Evolutionary conservation across 1,284 basidiomycete species (phyloP).

Genomic region (Dichomitus squalens): DNA sequence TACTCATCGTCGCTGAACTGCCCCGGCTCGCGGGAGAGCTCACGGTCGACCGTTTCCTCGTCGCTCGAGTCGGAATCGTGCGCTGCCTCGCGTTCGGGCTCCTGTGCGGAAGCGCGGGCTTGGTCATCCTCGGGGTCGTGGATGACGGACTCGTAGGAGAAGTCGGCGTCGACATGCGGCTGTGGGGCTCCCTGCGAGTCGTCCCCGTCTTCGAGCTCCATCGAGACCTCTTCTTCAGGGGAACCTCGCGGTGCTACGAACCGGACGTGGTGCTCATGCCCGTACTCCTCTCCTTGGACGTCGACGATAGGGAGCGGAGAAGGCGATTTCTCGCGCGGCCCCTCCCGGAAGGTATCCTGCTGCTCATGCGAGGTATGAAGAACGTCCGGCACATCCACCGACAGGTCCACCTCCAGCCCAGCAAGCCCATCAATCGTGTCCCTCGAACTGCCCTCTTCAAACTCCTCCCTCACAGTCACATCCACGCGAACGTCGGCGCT

Average conservation of each 20-base stretch:
- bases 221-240: constrained; percentile 13
- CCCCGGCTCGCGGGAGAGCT: constrained; percentile 38
- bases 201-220: constrained; percentile 15
- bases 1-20: constrained; percentile 17
- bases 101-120: background rate
- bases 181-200: background rate
- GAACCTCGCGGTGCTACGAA: constrained; percentile 12
- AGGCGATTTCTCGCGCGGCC: constrained; percentile 10
- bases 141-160: background rate
- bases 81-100: background rate
- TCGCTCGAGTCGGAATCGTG: constrained; percentile 17
- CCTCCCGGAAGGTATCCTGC: background rate
- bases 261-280: constrained; percentile 13
- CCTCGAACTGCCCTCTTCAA: constrained; percentile 9
- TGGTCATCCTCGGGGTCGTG: constrained; percentile 17
- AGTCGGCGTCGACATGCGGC: background rate
- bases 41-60: constrained; percentile 32
- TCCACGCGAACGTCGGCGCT: background rate
- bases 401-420: background rate
- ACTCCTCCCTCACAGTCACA: background rate
- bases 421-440: constrained; percentile 1
- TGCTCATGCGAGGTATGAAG: background rate
- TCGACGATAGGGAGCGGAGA: constrained; percentile 21
- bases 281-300: background rate
- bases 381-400: constrained; percentile 1